Base-by-base conservation (phyloP, 2,329 filamentous ascomycete genomes). In the Hortaea sp. region DNA sequence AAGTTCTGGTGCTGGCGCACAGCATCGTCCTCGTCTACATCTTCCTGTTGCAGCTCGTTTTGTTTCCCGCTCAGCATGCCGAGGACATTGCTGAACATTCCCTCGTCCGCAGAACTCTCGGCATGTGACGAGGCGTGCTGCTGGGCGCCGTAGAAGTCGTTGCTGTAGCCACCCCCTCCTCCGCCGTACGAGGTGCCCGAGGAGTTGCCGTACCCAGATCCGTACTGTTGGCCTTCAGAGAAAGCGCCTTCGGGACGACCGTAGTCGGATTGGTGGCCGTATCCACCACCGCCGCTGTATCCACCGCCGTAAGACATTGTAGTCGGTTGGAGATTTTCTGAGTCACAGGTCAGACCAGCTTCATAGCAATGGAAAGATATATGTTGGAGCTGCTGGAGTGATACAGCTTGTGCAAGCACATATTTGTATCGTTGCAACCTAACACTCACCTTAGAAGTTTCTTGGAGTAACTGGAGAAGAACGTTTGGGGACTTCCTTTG, bases 1-100 rank as follows among this genome's bases (percentile, higher is more conserved):
- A 83, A 78, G 49, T 84, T 75, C 69, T 88, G 76, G 70, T 95
- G 88, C 54, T 84, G 78, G 55, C 77, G 72, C 20, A 90, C 77
- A 12, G 84, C 83, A 50, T 86, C 70, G 43, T 78, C 63, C 62
- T 84, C 79, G 54, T 85, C 75, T 12, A 84, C 60, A 31, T 76
- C 71, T 45, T 76, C 70, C 35, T 72, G 65, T 35, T 70, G 61
- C 34, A 75, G 63, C 13, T 68, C 62, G 28, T 72, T 67, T 58
- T 77, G 71, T 59, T 76, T 72, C 51, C 78, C 72, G 11, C 67
- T 63, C 1, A 85, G 66, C 62, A 75, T 70, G 44, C 71, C 69
- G 20, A 84, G 61, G 1, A 77, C 79, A 13, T 64, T 69, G 51
- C 68, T 71, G 69, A 84, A 84, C 38, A 84, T 55, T 43, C 55